phyloP scores from a whole-genome alignment of 1,284 basidiomycete genomes.

The Veloboletus limbatus region DNA sequence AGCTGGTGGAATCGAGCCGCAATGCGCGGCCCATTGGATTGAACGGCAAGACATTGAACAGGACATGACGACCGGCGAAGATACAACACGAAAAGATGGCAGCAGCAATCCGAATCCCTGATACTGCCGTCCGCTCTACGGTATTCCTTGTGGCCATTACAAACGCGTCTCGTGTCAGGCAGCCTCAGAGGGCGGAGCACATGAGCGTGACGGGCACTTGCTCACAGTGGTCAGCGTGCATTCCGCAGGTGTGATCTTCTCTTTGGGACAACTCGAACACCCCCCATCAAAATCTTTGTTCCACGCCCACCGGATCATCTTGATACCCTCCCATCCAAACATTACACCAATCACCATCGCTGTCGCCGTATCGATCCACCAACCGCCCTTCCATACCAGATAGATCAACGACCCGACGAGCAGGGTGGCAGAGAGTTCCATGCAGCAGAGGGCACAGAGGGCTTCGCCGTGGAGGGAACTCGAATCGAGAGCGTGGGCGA shows the following conservation, averaged over 20 bases:
- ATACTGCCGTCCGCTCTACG: too few relatives aligned
- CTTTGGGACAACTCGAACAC: constrained; percentile 24
- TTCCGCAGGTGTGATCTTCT: neutral
- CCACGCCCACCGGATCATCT: constrained; percentile 40
- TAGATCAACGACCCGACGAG: constrained; percentile 38
- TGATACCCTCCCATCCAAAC: constrained; percentile 43
- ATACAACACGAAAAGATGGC: too few relatives aligned
- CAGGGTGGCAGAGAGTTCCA: constrained; percentile 36
- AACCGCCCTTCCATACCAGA: constrained; percentile 33
- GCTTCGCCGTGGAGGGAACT: constrained; percentile 44
- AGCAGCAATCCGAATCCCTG: too few relatives aligned
- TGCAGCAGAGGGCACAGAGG: constrained; percentile 36
- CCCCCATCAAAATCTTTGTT: constrained; percentile 39
- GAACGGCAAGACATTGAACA: too few relatives aligned
- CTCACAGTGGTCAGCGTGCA: too few relatives aligned
- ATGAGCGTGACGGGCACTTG: too few relatives aligned
- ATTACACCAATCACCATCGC: constrained; percentile 39
- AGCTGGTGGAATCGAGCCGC: too few relatives aligned
- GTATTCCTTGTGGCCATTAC: too few relatives aligned
- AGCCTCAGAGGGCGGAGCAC: too few relatives aligned
- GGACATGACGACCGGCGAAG: too few relatives aligned
- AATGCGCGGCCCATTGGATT: too few relatives aligned
- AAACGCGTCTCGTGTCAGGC: too few relatives aligned
- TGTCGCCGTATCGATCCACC: constrained; percentile 48
- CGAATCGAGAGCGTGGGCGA: constrained; percentile 43